Evolutionary conservation across 495 filamentous ascomycete species (phyloP), one percentile per base, ranked within the genome.

Genomic region (Penicillium canescens): DNA sequence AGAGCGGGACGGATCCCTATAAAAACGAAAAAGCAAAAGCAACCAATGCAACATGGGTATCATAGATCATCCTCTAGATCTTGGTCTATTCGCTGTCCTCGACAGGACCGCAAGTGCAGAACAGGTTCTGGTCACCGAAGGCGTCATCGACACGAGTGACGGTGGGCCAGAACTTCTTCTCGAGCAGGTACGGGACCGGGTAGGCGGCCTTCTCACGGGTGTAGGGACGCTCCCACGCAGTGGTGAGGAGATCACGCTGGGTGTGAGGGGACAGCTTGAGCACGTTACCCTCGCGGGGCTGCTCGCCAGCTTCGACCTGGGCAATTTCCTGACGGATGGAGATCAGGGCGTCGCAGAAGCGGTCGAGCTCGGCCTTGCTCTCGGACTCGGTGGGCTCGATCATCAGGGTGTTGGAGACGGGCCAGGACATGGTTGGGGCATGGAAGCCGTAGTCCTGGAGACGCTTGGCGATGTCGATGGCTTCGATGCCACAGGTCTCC

Each of bases 361-460:
- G 86, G 71, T 98, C 95, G 2, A 98, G 82, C 75, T 98, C 94
- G 55, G 88, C 89, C 68, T 95, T 89, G 70, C 84, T 90, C 75
- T 98, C 94, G 14, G 86, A 91, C 75, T 98, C 94, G 0, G 94
- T 98, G 31, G 94, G 94, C 78, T 98, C 94, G 60, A 98, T 96
- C 94, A 98, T 98, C 16, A 98, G 83, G 2, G 94, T 98, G 70
- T 94, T 94, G 41, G 91, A 80, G 3, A 98, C 93, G 6, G 94
- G 94, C 92, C 92, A 98, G 65, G 86, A 91, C 94, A 98, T 98
- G 41, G 94, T 98, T 3, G 94, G 94, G 3, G 95, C 91, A 69
- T 98, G 94, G 82, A 98, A 98, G 38, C 94, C 94, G 68, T 96
- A 98, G 66, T 98, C 94, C 72, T 97, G 93, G 8, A 98, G 85